Base-by-base conservation (phyloP, 75 land plant species). In the Azolla pinnata region DNA sequence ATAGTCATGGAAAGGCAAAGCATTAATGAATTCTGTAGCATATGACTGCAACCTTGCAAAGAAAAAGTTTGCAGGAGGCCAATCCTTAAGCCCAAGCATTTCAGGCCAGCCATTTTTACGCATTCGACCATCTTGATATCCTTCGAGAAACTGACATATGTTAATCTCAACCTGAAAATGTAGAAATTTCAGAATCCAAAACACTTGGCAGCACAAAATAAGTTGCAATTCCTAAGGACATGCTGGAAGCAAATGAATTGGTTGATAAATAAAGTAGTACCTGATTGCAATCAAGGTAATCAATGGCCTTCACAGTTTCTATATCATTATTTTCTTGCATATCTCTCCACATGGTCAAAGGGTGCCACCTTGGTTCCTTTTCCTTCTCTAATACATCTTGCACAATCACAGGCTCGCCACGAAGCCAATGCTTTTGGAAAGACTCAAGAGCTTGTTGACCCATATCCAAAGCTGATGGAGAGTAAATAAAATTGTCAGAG, bases 21-120 rank as follows among this genome's bases (percentile, higher is more conserved):
- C 56, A 7, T 65, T 69, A 32, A 81, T 60, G 54, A 81, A 87
- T 46, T 83, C 88, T 29, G 75, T 72, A 49, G 75, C 80, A 66
- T 90, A 92, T 56, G 85, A 69, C 1, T 92, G 92, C 32, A 87
- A 70, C 26, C 82, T 69, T 45, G 83, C 92, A 33, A 79, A 79
- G 60, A 90, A 87, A 20, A 35, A 56, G 64, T 52, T 73, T 10
- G 87, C 67, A 7, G 97, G 60, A 24, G 97, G 97, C 97, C 97
- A 90, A 65, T 90, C 97, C 64, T 90, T 90, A 31, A 90, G 60
- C 60, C 87, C 87, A 60, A 83, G 58, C 88, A 87, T 84, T 46
- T 69, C 83, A 17, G 97, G 97, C 93, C 88, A 90, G 8, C 75
- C 67, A 57, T 63, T 69, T 31, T 19, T 42, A 28, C 87, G 81